A percentile compares a stretch with the other conserved stretches of the same genome.
These are phyloP conservation scores for Boletus hoseneyae DNA, from an alignment of 1,284 basidiomycete genomes.

Conservation along the genomic window DNA sequence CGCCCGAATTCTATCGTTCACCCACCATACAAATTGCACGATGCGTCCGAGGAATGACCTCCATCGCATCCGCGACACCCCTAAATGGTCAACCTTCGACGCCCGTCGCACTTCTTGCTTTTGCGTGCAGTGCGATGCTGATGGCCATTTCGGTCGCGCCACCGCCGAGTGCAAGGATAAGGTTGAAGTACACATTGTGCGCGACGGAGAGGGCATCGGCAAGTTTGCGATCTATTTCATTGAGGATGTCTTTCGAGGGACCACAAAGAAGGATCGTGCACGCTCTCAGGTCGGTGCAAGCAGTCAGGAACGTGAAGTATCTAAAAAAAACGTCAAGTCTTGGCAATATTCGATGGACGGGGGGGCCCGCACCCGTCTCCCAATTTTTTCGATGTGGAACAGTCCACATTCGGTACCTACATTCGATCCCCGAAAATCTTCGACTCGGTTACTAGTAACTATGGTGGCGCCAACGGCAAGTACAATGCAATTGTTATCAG, in stretches of 20 bases:
- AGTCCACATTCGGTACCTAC: slow-evolving; percentile 92
- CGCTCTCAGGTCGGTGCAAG: slow-evolving; percentile 90
- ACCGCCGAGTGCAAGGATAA: slow-evolving; percentile 87
- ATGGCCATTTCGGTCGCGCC: slow-evolving; percentile 99
- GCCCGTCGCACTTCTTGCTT: slow-evolving; percentile 75
- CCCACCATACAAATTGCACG: no score
- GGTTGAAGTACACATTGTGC: slow-evolving; percentile 96
- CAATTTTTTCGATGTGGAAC: slow-evolving; percentile 93
- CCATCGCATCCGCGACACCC: slow-evolving; percentile 94
- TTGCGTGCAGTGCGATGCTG: slow-evolving; percentile 83
- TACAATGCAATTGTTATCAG: slow-evolving; percentile 98
- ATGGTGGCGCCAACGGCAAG: slow-evolving; percentile 95
- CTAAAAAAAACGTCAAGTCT: slow-evolving; percentile 37
- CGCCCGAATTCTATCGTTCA: no score
- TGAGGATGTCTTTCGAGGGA: slow-evolving; percentile 96
- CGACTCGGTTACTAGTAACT: slow-evolving; percentile 79
- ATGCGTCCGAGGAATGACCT: slow-evolving; percentile 90
- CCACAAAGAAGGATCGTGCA: slow-evolving; percentile 99
- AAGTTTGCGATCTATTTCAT: slow-evolving; percentile 97
- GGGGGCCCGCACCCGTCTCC: slow-evolving; percentile 73
- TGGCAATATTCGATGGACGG: background rate
- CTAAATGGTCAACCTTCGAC: slow-evolving; percentile 90
- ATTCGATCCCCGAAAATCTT: slow-evolving; percentile 90
- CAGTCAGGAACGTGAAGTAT: slow-evolving; percentile 95
- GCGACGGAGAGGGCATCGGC: slow-evolving; percentile 98